phyloP scores from a whole-genome alignment of 164 flowering plant genomes.

The Sextonia rubra region DNA sequence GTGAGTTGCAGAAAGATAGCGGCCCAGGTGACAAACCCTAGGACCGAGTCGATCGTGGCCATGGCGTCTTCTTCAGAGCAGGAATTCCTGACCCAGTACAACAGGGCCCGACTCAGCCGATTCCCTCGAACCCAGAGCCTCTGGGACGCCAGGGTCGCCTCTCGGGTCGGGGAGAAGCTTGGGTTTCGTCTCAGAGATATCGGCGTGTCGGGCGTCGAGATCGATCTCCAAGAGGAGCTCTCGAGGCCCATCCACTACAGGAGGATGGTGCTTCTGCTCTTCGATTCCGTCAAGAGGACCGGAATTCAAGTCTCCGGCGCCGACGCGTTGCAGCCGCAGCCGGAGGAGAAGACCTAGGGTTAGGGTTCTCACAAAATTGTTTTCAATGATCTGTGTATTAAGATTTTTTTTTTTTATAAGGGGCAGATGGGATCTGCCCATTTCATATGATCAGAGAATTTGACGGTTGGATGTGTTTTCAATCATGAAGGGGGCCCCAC shows the following conservation, averaged over 20 bases:
- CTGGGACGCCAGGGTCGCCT: conserved; percentile 56
- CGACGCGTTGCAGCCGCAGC: not conserved
- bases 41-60: conserved; percentile 56
- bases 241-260: conserved; percentile 42
- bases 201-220: conserved; percentile 42
- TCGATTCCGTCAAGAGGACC: conserved; percentile 42
- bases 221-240: conserved; percentile 55
- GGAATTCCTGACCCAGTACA: conserved; percentile 49
- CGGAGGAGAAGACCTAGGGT: not conserved
- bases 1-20: conserved; percentile 63
- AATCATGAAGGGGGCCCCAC: too few relatives aligned
- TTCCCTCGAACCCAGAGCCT: conserved; percentile 39
- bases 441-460: too few relatives aligned
- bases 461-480: too few relatives aligned
- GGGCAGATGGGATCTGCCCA: too few relatives aligned
- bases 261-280: conserved; percentile 38
- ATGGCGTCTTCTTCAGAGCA: conserved; percentile 76
- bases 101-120: conserved; percentile 43
- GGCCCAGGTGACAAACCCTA: conserved; percentile 54
- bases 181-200: conserved; percentile 48
- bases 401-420: too few relatives aligned
- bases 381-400: too few relatives aligned
- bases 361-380: too few relatives aligned
- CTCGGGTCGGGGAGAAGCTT: conserved; percentile 66
- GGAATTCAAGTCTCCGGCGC: conserved; percentile 30